phyloP scores from a whole-genome alignment of 129 eudicot genomes.

The Lactuca saligna region DNA sequence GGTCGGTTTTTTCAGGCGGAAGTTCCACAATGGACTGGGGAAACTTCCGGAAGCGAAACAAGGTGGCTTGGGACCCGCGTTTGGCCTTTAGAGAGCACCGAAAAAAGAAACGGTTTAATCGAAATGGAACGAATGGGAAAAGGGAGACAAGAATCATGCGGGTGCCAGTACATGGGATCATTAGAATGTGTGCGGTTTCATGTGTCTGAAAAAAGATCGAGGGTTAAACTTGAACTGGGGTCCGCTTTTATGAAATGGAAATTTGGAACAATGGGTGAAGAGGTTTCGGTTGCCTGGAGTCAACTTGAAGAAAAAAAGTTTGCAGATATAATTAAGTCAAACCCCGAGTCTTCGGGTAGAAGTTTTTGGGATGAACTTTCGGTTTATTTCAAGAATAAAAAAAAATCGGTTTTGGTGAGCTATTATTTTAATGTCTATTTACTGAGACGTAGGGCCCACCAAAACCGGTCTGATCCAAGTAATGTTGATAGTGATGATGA shows the following conservation, averaged over 20 bases:
- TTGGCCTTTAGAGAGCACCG: conserved; percentile 63
- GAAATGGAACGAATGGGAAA: conserved; percentile 73
- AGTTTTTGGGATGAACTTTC: conserved; percentile 62
- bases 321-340: conserved; percentile 42
- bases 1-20: conserved; percentile 61
- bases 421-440: conserved; percentile 82
- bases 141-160: conserved; percentile 62
- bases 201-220: conserved; percentile 44
- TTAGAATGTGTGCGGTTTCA: conserved; percentile 69
- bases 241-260: conserved; percentile 59
- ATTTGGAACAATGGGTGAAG: conserved; percentile 70
- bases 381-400: conserved; percentile 38
- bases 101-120: conserved; percentile 32
- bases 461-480: conserved; percentile 57
- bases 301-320: conserved; percentile 54
- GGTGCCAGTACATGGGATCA: conserved; percentile 59
- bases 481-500: conserved; percentile 77
- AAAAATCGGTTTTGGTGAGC: conserved; percentile 53
- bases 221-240: conserved; percentile 61
- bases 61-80: conserved; percentile 61
- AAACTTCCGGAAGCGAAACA: conserved; percentile 37
- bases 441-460: conserved; percentile 58
- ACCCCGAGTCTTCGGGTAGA: conserved; percentile 44
- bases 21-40: conserved; percentile 54
- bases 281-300: conserved; percentile 58